A percentile compares a stretch with the other conserved stretches of the same genome.
Conservation (phyloP, 768 basidiomycete species). For the Collybiopsis luxurians region DNA sequence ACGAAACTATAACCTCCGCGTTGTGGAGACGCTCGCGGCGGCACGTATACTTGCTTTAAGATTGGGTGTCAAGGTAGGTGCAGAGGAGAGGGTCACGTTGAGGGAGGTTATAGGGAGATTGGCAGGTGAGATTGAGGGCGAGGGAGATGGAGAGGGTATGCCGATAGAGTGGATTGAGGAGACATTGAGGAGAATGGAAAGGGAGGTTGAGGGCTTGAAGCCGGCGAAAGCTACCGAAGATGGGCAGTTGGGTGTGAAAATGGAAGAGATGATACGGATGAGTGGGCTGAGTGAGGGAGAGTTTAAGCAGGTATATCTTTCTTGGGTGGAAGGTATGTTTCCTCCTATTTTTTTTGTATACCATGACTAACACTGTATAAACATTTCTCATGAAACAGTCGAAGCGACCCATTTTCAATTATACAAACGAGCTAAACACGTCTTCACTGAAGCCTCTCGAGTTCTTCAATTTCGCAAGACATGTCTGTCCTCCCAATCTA, state of each 20-base stretch:
- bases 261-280: slow-evolving; percentile 71
- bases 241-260: slow-evolving; percentile 59
- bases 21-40: slow-evolving; percentile 85
- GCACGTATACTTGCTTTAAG: slow-evolving; percentile 68
- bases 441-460: slow-evolving; percentile 75
- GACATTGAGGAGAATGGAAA: slow-evolving; percentile 44
- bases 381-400: slow-evolving; percentile 38
- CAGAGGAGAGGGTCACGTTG: slow-evolving; percentile 56
- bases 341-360: not conserved
- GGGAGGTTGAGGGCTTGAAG: slow-evolving; percentile 51
- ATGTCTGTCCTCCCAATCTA: slow-evolving; percentile 40
- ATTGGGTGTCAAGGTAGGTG: slow-evolving; percentile 44
- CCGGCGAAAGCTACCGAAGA: slow-evolving; percentile 33
- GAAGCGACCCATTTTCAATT: slow-evolving; percentile 81
- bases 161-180: slow-evolving; percentile 41
- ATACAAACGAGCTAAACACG: slow-evolving; percentile 80
- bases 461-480: slow-evolving; percentile 75
- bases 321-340: slow-evolving; percentile 73
- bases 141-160: slow-evolving; percentile 39
- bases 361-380: slow-evolving; percentile 2
- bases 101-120: slow-evolving; percentile 65
- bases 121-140: slow-evolving; percentile 42
- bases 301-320: slow-evolving; percentile 70
- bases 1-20: slow-evolving; percentile 82
- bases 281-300: slow-evolving; percentile 50